A percentile compares a stretch with the other conserved stretches of the same genome.
Conservation (phyloP, 2,329 filamentous ascomycete genomes). For the Penicillium expansum region DNA sequence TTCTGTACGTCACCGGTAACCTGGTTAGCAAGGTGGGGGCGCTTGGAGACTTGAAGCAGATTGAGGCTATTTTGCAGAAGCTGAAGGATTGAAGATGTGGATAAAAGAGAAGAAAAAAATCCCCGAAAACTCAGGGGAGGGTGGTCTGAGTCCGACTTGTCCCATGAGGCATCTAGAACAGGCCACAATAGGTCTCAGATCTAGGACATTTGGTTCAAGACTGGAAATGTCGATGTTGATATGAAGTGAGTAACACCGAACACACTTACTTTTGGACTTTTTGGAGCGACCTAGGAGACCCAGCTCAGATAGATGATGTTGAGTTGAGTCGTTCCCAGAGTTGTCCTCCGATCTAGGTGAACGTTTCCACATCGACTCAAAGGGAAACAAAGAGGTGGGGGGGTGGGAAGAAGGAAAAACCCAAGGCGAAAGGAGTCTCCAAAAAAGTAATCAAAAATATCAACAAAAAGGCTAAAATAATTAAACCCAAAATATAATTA, state of each 20-base stretch:
- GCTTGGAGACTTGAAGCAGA: background rate
- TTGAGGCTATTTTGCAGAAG: background rate
- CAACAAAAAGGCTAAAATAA: background rate
- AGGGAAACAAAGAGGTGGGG: conserved; percentile 18
- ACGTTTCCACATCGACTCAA: conserved; percentile 42
- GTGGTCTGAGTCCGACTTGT: background rate
- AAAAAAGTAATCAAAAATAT: background rate
- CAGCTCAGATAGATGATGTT: conserved; percentile 33
- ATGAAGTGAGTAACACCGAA: background rate
- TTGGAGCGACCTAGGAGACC: conserved; percentile 38
- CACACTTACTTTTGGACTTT: conserved; percentile 28
- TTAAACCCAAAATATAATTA: background rate
- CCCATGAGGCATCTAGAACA: conserved; percentile 3
- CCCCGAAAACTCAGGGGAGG: conserved; percentile 2
- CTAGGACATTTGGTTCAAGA: conserved; percentile 12
- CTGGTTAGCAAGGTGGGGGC: conserved; percentile 26
- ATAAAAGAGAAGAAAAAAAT: conserved; percentile 3
- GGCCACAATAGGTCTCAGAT: conserved; percentile 19
- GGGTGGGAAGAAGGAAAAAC: conserved; percentile 6
- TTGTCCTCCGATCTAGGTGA: conserved; percentile 41
- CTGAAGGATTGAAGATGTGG: conserved; percentile 9
- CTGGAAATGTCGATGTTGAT: background rate
- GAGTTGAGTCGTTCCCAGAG: conserved; percentile 37
- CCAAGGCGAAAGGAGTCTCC: conserved; percentile 7
- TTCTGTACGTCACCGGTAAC: conserved; percentile 25